Evolutionary conservation across 2,329 filamentous ascomycete genomes (phyloP), one percentile per base, ranked within the genome.

Genomic region (Aspergillus tamarii): DNA sequence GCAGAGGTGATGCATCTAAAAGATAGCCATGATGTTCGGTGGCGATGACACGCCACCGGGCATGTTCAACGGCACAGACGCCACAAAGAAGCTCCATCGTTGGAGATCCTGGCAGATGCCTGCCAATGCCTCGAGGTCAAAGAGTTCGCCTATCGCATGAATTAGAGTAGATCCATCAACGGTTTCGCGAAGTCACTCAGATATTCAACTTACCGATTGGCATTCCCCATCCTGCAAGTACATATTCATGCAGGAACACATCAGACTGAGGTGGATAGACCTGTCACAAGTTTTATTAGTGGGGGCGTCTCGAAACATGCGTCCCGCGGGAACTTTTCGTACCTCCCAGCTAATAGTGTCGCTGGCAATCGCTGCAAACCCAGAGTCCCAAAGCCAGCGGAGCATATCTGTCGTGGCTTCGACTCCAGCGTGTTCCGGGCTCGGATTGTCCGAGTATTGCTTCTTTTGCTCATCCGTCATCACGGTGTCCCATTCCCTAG

Each of bases 301-400:
- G 34, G 23, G n/a, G 56, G 34, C 30, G 45, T 16, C 26, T 23
- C 45, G 34, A 4, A 21, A 43, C 23, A 53, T 59, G 12, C 12
- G 3, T 3, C 23, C n/a, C 19, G 46, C 32, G 8, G 12, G 57
- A 36, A 10, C 19, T 41, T 28, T 23, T 69, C 73, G 79, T 21
- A 82, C 81, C 71, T 88, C 86, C 69, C 85, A 85, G 6, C 80
- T 81, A 11, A 86, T 83, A 23, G 83, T 81, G 64, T 89, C 87
- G 14, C 87, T 84, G 0, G 83, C 87, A 3, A 88, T 82, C 3
- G 86, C 87, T 0, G 85, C 78, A 69, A 89, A 88, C 19, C 81
- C 77, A 28, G 81, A 79, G 58, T 88, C 81, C 85, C 86, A 88
- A 16, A 88, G 75, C 85, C 86, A 89, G 48, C 82, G 78, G 10